Base-by-base conservation (phyloP, 2,329 filamentous ascomycete genomes). In the Neoscytalidium dimidiatum region DNA sequence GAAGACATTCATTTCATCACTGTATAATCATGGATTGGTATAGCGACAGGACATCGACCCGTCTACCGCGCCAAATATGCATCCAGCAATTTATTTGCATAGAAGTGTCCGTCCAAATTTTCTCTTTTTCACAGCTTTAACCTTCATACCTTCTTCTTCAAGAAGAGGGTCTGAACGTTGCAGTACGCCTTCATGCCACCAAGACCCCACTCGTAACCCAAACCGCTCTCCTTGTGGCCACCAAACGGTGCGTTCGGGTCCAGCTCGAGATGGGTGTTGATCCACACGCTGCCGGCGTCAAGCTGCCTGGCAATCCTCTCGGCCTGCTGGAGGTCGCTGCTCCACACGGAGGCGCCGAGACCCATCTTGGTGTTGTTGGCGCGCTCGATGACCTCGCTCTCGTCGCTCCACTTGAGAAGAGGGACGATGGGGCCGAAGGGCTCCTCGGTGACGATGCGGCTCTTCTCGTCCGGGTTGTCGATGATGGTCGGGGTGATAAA, bases 381-480 rank as follows among this genome's bases (percentile, higher is more conserved):
- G 73, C 79, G 74, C 72, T 78, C 57, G 78, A 79, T 66, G 81
- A 83, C 78, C 83, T 75, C 74, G 14, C 74, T 73, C 67, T 91
- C 88, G 33, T 84, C 80, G 0, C 78, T 78, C 87, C 87, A 91
- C 23, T 81, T 83, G 64, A 90, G 71, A 4, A 90, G 76, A 0
- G 88, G 88, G 0, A 90, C 80, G 38, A 91, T 86, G 0, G 89
- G 89, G 0, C 67, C 86, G 68, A 88, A 89, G 4, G 86, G 84
- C 71, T 89, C 87, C 69, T 89, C 86, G 29, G 78, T 75, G 8
- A 88, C 85, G 21, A 88, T 79, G 6, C 80, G 74, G 1, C 84
- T 83, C 33, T 83, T 78, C 67, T 87, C 84, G 0, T 84, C 82
- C 26, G 86, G 85, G 67, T 85, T 84, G 48, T 83, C 80, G 33